Conservation (phyloP, 331 rosid genomes). For the Spiraea crenata region DNA sequence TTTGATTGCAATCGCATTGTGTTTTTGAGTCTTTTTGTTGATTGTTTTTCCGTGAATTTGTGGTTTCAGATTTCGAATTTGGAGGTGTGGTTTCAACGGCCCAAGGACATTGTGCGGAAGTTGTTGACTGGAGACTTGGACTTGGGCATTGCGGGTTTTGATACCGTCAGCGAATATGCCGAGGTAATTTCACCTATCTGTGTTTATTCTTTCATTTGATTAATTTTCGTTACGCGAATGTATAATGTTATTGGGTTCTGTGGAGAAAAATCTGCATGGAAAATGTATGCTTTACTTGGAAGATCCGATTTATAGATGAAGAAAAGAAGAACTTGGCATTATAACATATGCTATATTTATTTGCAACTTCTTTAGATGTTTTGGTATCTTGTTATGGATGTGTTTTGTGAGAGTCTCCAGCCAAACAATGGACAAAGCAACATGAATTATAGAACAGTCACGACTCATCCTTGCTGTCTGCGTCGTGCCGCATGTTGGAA, state of each 20-base stretch:
- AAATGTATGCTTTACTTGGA: neutral
- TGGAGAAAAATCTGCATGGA: too few relatives aligned
- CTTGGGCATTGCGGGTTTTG: conserved; percentile 92
- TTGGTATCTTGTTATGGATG: neutral
- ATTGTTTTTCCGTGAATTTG: neutral
- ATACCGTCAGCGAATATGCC: conserved; percentile 70
- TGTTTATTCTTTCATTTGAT: neutral
- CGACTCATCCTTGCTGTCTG: neutral
- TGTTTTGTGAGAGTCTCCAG: too few relatives aligned
- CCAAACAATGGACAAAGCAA: neutral
- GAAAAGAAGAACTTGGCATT: neutral
- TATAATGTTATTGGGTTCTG: neutral
- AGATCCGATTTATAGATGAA: neutral
- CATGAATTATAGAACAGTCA: too few relatives aligned
- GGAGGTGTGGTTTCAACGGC: conserved; percentile 97
- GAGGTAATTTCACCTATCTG: conserved; percentile 42
- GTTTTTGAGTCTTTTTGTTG: neutral
- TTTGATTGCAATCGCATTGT: too few relatives aligned
- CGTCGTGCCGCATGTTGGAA: neutral
- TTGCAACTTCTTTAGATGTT: neutral
- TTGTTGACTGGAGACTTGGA: conserved; percentile 86
- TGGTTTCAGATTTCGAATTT: conserved; percentile 60
- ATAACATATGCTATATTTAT: neutral
- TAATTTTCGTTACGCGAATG: neutral
- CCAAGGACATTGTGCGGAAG: conserved; percentile 82